Conservation (phyloP, 306 rosid genomes). For the Fragaria iinumae region DNA sequence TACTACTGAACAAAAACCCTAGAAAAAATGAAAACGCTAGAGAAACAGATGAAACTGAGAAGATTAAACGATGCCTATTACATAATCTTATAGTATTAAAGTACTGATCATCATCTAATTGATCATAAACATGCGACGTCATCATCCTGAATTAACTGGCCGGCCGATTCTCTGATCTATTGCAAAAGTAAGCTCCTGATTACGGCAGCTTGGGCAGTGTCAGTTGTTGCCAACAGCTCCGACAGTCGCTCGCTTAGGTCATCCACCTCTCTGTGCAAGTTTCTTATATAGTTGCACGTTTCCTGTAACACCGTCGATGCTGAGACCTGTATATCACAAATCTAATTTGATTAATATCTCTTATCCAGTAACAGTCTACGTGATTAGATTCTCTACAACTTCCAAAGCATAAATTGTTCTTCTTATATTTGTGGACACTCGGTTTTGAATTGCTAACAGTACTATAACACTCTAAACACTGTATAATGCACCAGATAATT, state of each 20-base stretch:
- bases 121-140: not conserved
- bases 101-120: not conserved
- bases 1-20: slow-evolving; percentile 11
- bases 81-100: not conserved
- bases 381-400: not conserved
- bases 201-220: slow-evolving; percentile 86
- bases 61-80: not conserved
- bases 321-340: slow-evolving; percentile 47
- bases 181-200: slow-evolving; percentile 77
- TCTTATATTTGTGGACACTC: not conserved
- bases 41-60: slow-evolving; percentile 4
- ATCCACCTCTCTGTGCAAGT: slow-evolving; percentile 83
- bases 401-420: not conserved
- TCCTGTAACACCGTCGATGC: slow-evolving; percentile 76
- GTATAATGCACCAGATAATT: not conserved
- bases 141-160: not conserved
- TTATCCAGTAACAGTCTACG: not conserved
- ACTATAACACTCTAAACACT: not conserved
- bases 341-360: not conserved
- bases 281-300: slow-evolving; percentile 83
- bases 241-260: slow-evolving; percentile 83
- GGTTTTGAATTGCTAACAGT: not conserved
- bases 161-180: slow-evolving; percentile 24
- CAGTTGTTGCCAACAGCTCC: slow-evolving; percentile 73
- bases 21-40: not conserved